Evolutionary conservation across 2,329 filamentous ascomycete species (phyloP).

Genomic region (Penicillium sp.): DNA sequence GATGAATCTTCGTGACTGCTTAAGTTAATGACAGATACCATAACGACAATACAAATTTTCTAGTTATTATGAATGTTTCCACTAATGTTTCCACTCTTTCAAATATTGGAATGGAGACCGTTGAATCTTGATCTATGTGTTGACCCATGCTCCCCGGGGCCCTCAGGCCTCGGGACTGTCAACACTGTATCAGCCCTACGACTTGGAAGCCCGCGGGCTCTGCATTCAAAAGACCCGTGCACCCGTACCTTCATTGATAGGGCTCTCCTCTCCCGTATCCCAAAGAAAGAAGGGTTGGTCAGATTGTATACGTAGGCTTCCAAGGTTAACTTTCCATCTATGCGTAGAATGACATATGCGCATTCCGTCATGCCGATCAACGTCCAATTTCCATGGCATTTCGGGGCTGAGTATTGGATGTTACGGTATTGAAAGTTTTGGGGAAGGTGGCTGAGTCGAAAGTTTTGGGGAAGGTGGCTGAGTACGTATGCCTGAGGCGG

Average conservation of each 20-base stretch:
- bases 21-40: not conserved
- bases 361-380: not conserved
- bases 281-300: too few species aligned
- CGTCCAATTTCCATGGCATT: not conserved
- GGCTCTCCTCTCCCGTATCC: too few species aligned
- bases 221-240: too few species aligned
- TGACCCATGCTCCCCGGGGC: not conserved
- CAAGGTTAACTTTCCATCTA: not conserved
- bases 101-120: too few species aligned
- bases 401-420: not conserved
- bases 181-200: not conserved
- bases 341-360: not conserved
- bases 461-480: constrained; percentile 1
- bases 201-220: not conserved
- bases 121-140: not conserved
- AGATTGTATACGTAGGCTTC: too few species aligned
- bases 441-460: constrained; percentile 2
- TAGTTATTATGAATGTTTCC: not conserved
- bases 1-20: not conserved
- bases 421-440: not conserved
- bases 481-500: not conserved
- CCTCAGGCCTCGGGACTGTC: not conserved
- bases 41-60: not conserved
- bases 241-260: too few species aligned
- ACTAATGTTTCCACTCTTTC: not conserved